Percentiles rank a stretch among this genome's conserved stretches.
Evolutionary conservation across 768 basidiomycete species (phyloP).

Genomic region (Kwoniella botswanensis): DNA sequence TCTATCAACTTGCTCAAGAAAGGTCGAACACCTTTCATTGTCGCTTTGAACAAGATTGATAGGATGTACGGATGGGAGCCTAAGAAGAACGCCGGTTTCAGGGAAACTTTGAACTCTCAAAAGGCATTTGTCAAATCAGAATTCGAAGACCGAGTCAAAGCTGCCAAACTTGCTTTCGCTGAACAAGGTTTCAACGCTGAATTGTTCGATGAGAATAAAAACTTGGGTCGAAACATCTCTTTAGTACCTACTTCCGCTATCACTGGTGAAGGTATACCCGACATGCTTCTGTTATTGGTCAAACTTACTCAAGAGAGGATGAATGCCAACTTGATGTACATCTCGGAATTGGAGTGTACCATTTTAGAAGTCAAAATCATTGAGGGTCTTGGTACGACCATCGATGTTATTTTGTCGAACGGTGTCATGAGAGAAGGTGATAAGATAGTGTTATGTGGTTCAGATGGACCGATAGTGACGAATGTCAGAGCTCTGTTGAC

Average conservation of each 20-base stretch:
- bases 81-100: constrained; percentile 90
- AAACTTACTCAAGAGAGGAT: constrained; percentile 97
- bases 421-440: constrained; percentile 91
- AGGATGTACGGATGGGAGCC: constrained; percentile 94
- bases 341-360: constrained; percentile 95
- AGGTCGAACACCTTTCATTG: constrained; percentile 96
- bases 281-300: constrained; percentile 98
- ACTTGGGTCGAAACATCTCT: constrained; percentile 88
- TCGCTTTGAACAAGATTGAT: constrained; percentile 99
- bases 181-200: constrained; percentile 95
- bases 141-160: constrained; percentile 83
- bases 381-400: constrained; percentile 96
- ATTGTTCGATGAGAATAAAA: constrained; percentile 98
- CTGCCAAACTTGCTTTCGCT: constrained; percentile 91
- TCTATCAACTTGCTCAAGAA: constrained; percentile 89
- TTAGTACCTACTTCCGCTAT: constrained; percentile 97
- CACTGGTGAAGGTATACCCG: constrained; percentile 97
- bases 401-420: constrained; percentile 94
- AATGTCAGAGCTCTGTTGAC: constrained; percentile 92
- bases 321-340: constrained; percentile 97
- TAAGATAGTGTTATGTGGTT: constrained; percentile 91
- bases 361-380: constrained; percentile 98
- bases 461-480: constrained; percentile 96
- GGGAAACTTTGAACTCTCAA: constrained; percentile 85
- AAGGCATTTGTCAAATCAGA: constrained; percentile 78